Conservation (phyloP, 768 basidiomycete species). For the Leccinum imitatum region DNA sequence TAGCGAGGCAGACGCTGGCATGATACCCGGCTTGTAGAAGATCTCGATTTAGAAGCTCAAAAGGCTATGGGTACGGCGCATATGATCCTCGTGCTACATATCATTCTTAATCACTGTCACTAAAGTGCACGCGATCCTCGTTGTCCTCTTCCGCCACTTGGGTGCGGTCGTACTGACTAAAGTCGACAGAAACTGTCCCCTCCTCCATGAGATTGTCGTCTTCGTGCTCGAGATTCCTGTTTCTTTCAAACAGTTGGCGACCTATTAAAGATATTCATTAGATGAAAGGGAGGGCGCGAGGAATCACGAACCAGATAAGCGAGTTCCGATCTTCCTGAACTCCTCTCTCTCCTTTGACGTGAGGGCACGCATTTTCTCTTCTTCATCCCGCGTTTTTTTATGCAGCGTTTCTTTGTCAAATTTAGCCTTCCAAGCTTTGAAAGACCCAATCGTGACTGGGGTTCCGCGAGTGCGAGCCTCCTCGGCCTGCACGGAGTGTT, state of each 20-base stretch:
- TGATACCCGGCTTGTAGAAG: conserved; percentile 58
- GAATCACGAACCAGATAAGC: conserved; percentile 62
- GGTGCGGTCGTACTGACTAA: conserved; percentile 83
- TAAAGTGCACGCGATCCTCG: conserved; percentile 69
- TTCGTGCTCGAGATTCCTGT: conserved; percentile 63
- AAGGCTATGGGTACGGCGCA: conserved; percentile 9
- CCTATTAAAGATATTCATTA: conserved; percentile 47
- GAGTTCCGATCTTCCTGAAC: conserved; percentile 56
- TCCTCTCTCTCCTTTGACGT: conserved; percentile 86
- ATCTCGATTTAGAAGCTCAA: conserved; percentile 13
- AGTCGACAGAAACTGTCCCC: conserved; percentile 81
- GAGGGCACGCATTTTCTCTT: conserved; percentile 69
- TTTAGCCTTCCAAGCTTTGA: conserved; percentile 74
- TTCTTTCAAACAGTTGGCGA: conserved; percentile 88
- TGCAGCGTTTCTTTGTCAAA: conserved; percentile 70
- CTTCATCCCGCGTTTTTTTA: conserved; percentile 69
- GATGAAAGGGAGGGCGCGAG: neutral
- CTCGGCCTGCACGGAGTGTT: conserved; percentile 60
- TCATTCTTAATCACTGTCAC: conserved; percentile 74
- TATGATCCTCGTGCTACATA: conserved; percentile 9
- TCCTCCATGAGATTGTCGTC: conserved; percentile 86
- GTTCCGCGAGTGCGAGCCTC: conserved; percentile 88
- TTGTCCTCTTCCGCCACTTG: conserved; percentile 45
- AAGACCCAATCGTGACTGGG: conserved; percentile 81
- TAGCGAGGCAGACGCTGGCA: conserved; percentile 51